These are phyloP conservation scores for Botrytis fragariae DNA, from an alignment of 2,329 filamentous ascomycete species.

Conservation along the genomic window DNA sequence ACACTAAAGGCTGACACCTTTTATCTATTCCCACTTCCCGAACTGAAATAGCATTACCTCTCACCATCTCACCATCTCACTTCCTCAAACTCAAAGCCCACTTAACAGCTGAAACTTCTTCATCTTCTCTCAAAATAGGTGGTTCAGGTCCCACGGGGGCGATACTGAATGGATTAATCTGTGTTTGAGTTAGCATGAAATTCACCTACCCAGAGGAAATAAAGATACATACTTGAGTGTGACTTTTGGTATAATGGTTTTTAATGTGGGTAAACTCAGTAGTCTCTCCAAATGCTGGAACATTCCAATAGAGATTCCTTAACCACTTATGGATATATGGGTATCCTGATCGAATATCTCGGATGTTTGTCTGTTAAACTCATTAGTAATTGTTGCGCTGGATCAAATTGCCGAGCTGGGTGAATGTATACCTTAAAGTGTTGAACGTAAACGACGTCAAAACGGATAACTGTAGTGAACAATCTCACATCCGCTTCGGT, in stretches of 20 bases:
- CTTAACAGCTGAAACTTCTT: conserved; percentile 67
- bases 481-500: conserved; percentile 83
- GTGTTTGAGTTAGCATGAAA: conserved; percentile 43
- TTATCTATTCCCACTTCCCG: neutral
- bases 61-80: conserved; percentile 10
- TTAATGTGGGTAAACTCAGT: conserved; percentile 51
- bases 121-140: conserved; percentile 71
- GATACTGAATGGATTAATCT: conserved; percentile 70
- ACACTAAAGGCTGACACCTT: neutral
- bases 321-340: conserved; percentile 67
- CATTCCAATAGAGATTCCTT: conserved; percentile 65
- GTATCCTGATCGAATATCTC: conserved; percentile 45
- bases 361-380: conserved; percentile 53
- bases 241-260: conserved; percentile 92
- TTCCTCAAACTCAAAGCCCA: conserved; percentile 35
- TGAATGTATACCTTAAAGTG: conserved; percentile 71
- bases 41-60: neutral
- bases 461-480: conserved; percentile 61
- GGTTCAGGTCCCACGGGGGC: conserved; percentile 83
- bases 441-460: conserved; percentile 76
- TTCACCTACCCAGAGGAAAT: neutral
- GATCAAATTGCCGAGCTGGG: conserved; percentile 41
- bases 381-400: neutral
- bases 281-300: conserved; percentile 55
- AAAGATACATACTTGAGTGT: conserved; percentile 45